Evolutionary conservation across 768 basidiomycete species (phyloP).

Genomic region (Pilatotrama ljubarskyi): DNA sequence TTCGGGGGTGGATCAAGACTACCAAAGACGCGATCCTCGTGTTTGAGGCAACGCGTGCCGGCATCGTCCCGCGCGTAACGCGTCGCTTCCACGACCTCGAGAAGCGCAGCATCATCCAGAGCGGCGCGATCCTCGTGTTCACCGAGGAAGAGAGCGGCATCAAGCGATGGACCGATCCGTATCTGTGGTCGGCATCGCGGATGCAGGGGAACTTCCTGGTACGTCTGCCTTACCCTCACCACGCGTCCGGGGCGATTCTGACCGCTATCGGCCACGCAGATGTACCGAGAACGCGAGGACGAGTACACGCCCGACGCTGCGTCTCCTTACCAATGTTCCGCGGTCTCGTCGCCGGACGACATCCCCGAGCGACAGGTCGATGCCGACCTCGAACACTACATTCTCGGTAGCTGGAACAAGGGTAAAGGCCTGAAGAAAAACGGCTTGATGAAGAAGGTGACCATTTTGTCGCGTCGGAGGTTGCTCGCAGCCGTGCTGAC

Average conservation of each 20-base stretch:
- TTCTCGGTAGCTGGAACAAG: slow-evolving; percentile 25
- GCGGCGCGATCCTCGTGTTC: slow-evolving; percentile 25
- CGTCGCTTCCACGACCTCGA: slow-evolving; percentile 26
- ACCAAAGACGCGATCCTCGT: slow-evolving; percentile 24
- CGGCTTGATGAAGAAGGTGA: slow-evolving; percentile 26
- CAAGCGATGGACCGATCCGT: slow-evolving; percentile 26
- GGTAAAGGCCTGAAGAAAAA: slow-evolving; percentile 23
- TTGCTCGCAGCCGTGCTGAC: background rate
- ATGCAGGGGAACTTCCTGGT: slow-evolving; percentile 26
- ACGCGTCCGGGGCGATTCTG: background rate
- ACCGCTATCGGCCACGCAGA: slow-evolving; percentile 5
- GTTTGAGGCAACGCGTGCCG: slow-evolving; percentile 22
- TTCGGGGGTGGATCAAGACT: slow-evolving; percentile 25
- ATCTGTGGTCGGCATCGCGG: slow-evolving; percentile 22
- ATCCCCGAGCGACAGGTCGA: background rate
- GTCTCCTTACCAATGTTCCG: slow-evolving; percentile 19
- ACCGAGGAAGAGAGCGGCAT: slow-evolving; percentile 26
- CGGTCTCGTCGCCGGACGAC: background rate
- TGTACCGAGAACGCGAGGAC: slow-evolving; percentile 24
- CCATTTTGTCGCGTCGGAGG: background rate
- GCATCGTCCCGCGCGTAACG: slow-evolving; percentile 22
- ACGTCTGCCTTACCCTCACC: background rate
- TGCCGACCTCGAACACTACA: slow-evolving; percentile 19
- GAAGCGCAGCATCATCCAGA: slow-evolving; percentile 20
- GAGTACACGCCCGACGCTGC: slow-evolving; percentile 2